Percentiles rank a stretch among this genome's conserved stretches.
Conservation (phyloP, 345 rosid species). For the Camelina sativa region DNA sequence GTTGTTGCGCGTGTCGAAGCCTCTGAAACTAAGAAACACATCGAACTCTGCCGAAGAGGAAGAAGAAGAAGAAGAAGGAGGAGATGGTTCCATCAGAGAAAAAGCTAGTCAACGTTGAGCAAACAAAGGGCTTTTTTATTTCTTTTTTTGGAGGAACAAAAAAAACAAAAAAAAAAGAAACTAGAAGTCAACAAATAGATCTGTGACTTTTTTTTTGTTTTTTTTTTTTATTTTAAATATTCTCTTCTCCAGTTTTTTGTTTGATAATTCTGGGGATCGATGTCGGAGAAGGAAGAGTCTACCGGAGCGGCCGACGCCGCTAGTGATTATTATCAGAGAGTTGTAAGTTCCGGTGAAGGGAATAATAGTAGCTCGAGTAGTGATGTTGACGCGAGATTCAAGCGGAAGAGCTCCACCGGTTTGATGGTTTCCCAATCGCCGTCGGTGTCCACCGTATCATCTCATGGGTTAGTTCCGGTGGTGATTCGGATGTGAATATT, state of each 20-base stretch:
- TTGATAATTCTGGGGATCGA: neutral
- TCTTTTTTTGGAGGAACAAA: no score
- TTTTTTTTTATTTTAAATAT: no score
- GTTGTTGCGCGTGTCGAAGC: conserved; percentile 43
- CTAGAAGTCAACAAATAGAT: no score
- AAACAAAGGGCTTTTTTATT: no score
- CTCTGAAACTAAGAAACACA: conserved; percentile 50
- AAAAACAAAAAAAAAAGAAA: no score
- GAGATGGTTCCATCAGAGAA: conserved; percentile 26
- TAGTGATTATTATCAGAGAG: no score
- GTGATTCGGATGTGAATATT: no score
- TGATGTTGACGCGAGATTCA: neutral
- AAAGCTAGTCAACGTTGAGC: neutral
- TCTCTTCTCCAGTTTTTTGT: no score
- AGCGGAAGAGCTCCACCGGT: neutral
- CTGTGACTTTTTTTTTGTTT: no score
- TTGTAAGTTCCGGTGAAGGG: neutral
- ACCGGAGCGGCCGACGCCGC: neutral
- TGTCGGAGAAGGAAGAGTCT: neutral
- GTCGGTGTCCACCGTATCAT: neutral
- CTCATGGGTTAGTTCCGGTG: neutral
- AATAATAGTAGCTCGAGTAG: neutral
- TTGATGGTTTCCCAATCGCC: neutral
- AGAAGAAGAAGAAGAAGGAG: conserved; percentile 29
- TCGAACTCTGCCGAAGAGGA: conserved; percentile 33